Percentiles rank a stretch among this genome's conserved stretches.
Evolutionary conservation across 1,284 basidiomycete genomes (phyloP).

Genomic region (Ustilago vetiveriae): DNA sequence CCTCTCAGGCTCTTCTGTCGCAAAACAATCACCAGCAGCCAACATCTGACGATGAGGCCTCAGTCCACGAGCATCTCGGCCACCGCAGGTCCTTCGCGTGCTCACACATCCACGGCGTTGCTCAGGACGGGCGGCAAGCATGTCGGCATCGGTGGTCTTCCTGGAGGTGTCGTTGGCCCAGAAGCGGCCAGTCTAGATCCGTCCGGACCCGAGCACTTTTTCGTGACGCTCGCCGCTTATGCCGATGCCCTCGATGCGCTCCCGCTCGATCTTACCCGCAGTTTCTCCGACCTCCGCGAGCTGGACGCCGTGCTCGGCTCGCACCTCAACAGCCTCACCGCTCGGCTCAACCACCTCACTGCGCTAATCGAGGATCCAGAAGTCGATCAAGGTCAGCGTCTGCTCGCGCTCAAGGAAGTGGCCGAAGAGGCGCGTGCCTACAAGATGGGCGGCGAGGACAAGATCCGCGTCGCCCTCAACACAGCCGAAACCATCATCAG

Average conservation of each 20-base stretch:
- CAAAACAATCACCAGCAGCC: no score
- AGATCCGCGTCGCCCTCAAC: slow-evolving; percentile 93
- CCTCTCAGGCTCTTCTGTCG: no score
- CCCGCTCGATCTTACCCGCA: slow-evolving; percentile 90
- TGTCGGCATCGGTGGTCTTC: slow-evolving; percentile 35
- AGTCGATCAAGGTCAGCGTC: slow-evolving; percentile 79
- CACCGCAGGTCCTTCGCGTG: slow-evolving; percentile 26
- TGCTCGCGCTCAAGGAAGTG: slow-evolving; percentile 88
- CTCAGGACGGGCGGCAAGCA: slow-evolving; percentile 17
- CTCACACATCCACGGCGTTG: slow-evolving; percentile 10
- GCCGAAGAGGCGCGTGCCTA: slow-evolving; percentile 90
- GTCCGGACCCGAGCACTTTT: slow-evolving; percentile 53
- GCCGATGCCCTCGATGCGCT: slow-evolving; percentile 89
- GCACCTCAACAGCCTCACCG: slow-evolving; percentile 61
- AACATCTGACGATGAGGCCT: slow-evolving; percentile 16
- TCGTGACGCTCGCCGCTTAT: slow-evolving; percentile 64
- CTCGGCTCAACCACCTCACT: slow-evolving; percentile 59
- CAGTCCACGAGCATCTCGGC: slow-evolving; percentile 17
- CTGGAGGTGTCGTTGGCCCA: slow-evolving; percentile 39
- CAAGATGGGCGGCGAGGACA: slow-evolving; percentile 96
- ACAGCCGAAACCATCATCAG: slow-evolving; percentile 79
- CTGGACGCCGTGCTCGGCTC: slow-evolving; percentile 92
- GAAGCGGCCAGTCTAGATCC: slow-evolving; percentile 45
- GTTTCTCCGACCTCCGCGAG: slow-evolving; percentile 93
- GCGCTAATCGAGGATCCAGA: slow-evolving; percentile 71